Base-by-base conservation (phyloP, 306 rosid genomes). In the Sicyos baderoa region DNA sequence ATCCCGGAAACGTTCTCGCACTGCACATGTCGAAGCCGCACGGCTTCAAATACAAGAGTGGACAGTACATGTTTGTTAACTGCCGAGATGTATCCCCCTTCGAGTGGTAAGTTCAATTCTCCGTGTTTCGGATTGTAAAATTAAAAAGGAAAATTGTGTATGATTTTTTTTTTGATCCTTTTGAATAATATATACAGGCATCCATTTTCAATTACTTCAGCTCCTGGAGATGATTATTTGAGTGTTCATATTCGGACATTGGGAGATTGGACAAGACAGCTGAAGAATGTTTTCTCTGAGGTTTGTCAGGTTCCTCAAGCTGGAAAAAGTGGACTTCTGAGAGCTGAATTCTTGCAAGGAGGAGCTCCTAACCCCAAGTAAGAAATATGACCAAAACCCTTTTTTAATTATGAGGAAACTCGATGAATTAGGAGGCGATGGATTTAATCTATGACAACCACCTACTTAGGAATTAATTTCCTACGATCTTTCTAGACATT, bases 41-140 rank as follows among this genome's bases (percentile, higher is more conserved):
- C 55, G 86, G 84, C 1, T 82, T 84, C 79, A 79, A 75, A 49
- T 78, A 85, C 80, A 82, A 78, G 68, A 85, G 89, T 54, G 89
- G 89, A 9, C 89, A 85, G 64, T 85, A 85, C 80, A 82, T 82
- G 83, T 85, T 85, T 59, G 83, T 85, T 77, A 85, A 85, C 72
- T 85, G 89, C 53, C 51, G 79, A 16, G 84, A 84, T 1, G 84
- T 85, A 21, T 85, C 89, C 8, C 78, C 86, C 5, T 85, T 85
- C 15, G 89, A 85, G 65, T 85, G 89, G 89, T 84, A 62, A 6
- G 77, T 64, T 47, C 29, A 15, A 32, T 32, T 21, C 35, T 29
- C 1, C n/a, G n/a, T n/a, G 1, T 68, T 9, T 22, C 4, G n/a
- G 18, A 4, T 44, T 44, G 18, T 11, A 19, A 42, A 14, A 42